Conservation (phyloP, 2,329 filamentous ascomycete species). For the Ophiosphaerella korrae region DNA sequence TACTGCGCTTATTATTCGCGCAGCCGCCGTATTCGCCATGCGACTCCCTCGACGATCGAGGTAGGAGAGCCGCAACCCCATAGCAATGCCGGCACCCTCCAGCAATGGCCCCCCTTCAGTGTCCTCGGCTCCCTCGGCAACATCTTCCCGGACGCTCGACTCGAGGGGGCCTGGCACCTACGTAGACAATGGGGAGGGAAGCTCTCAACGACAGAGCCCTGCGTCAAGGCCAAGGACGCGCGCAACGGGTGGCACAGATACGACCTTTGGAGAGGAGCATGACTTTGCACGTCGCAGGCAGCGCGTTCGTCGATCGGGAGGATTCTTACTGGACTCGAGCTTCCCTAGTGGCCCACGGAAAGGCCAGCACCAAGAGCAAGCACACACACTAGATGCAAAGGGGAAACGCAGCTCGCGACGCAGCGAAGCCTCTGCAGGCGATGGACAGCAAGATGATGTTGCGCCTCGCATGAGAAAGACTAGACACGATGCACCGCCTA, state of each 20-base stretch:
- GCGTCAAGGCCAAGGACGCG: slow-evolving; percentile 19
- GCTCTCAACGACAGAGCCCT: slow-evolving; percentile 29
- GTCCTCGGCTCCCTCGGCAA: slow-evolving; percentile 39
- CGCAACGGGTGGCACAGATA: slow-evolving; percentile 8
- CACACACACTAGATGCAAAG: slow-evolving; percentile 38
- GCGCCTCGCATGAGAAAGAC: slow-evolving; percentile 27
- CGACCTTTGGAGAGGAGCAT: slow-evolving; percentile 33
- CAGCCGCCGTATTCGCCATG: slow-evolving; percentile 30
- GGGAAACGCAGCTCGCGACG: slow-evolving; percentile 48
- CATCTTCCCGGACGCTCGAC: slow-evolving; percentile 41
- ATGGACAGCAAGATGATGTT: slow-evolving; percentile 43
- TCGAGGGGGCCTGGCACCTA: slow-evolving; percentile 31
- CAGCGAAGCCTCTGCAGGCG: slow-evolving; percentile 26
- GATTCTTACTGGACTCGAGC: slow-evolving; percentile 54
- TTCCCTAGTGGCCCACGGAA: slow-evolving; percentile 35
- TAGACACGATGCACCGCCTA: slow-evolving; percentile 15
- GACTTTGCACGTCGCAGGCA: slow-evolving; percentile 41
- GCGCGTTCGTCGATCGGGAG: slow-evolving; percentile 43
- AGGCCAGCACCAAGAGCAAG: slow-evolving; percentile 33
- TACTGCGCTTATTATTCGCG: slow-evolving; percentile 13
- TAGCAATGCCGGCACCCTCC: slow-evolving; percentile 39
- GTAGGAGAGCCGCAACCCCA: slow-evolving; percentile 25
- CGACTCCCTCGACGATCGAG: slow-evolving; percentile 28
- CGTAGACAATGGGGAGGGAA: slow-evolving; percentile 34
- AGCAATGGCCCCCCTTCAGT: slow-evolving; percentile 41